Evolutionary conservation across 208 protist genomes (phyloP).

Genomic region (Leishmania aethiopica): DNA sequence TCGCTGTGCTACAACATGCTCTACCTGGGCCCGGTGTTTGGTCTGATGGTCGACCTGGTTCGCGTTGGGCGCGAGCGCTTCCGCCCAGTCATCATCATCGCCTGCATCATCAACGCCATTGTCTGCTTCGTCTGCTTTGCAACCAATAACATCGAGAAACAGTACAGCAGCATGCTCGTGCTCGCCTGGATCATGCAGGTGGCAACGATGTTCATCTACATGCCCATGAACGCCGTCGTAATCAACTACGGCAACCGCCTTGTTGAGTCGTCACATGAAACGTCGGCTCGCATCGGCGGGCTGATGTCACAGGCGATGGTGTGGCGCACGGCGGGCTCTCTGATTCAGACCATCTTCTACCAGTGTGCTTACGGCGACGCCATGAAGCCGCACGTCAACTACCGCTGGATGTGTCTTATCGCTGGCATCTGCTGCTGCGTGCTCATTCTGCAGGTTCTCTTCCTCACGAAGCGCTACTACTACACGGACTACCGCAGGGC

Average conservation of each 20-base stretch:
- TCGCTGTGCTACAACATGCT: slow-evolving; percentile 31
- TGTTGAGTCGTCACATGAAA: slow-evolving; percentile 23
- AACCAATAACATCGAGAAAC: neutral
- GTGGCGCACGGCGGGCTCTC: slow-evolving; percentile 25
- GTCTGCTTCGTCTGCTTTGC: slow-evolving; percentile 31
- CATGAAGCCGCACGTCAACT: slow-evolving; percentile 11
- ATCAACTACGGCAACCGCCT: slow-evolving; percentile 34
- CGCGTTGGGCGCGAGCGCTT: slow-evolving; percentile 36
- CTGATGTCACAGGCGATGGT: slow-evolving; percentile 55
- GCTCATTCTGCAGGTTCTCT: slow-evolving; percentile 30
- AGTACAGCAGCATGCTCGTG: slow-evolving; percentile 17
- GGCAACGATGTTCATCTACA: slow-evolving; percentile 43
- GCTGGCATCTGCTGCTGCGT: slow-evolving; percentile 25
- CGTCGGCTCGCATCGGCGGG: slow-evolving; percentile 31
- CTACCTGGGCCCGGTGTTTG: slow-evolving; percentile 40
- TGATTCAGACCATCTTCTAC: slow-evolving; percentile 28
- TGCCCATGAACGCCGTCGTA: slow-evolving; percentile 38
- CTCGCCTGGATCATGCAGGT: slow-evolving; percentile 31
- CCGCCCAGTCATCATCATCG: slow-evolving; percentile 35
- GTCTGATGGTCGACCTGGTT: slow-evolving; percentile 31
- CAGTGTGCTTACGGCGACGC: slow-evolving; percentile 3
- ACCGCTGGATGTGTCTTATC: slow-evolving; percentile 31
- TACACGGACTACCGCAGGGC: slow-evolving; percentile 25
- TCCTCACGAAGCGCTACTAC: slow-evolving; percentile 31
- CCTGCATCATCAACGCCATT: slow-evolving; percentile 26